phyloP scores from a whole-genome alignment of 805 yeast species.

The Lipomyces starkeyi region DNA sequence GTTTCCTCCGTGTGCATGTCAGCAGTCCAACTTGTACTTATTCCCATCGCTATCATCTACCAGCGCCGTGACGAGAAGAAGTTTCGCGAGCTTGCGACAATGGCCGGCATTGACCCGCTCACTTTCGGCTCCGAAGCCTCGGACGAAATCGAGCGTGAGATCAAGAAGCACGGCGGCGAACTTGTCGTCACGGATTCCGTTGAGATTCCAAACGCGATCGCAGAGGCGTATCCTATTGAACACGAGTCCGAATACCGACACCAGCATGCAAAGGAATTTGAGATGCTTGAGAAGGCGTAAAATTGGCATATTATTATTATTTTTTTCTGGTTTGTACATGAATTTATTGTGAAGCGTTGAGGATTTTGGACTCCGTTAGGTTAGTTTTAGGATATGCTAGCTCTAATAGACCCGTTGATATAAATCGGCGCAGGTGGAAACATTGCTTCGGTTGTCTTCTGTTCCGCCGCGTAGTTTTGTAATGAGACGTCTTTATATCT shows the following conservation, averaged over 20 bases:
- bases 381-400: too few species aligned
- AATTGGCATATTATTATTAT: neutral
- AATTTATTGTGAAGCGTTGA: too few species aligned
- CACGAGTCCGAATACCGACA: neutral
- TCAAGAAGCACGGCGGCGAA: slow-evolving; percentile 5
- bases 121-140: neutral
- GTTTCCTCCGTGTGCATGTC: slow-evolving; percentile 39
- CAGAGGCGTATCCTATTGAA: slow-evolving; percentile 1
- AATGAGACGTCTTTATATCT: too few species aligned
- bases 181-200: neutral
- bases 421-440: too few species aligned
- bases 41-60: slow-evolving; percentile 53
- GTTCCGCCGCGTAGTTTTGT: too few species aligned
- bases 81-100: neutral
- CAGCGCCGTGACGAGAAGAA: slow-evolving; percentile 53
- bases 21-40: slow-evolving; percentile 32
- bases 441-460: too few species aligned
- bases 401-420: too few species aligned
- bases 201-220: neutral
- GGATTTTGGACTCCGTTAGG: too few species aligned
- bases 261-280: neutral
- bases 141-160: neutral
- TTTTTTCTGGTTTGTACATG: too few species aligned
- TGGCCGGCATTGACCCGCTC: neutral
- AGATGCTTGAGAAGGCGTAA: neutral